Percentiles rank a stretch among this genome's conserved stretches.
Evolutionary conservation across 2,329 filamentous ascomycete species (phyloP).

Genomic region (Claviceps fusiformis): DNA sequence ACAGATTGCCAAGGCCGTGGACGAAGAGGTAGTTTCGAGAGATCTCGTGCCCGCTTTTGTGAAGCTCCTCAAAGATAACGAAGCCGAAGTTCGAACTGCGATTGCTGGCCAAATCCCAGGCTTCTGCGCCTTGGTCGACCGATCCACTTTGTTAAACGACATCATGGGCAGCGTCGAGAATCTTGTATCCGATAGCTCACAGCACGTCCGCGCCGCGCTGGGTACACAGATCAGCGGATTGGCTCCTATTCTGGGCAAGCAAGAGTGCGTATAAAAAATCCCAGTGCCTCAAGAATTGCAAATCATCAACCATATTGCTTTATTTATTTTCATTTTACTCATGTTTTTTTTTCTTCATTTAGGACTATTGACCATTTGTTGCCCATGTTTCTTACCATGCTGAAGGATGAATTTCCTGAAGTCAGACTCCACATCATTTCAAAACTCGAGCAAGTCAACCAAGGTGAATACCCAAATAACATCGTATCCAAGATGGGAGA

Average conservation of each 20-base stretch:
- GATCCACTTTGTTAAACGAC: conserved; percentile 77
- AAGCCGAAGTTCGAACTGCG: conserved; percentile 92
- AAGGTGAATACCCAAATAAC: conserved; percentile 42
- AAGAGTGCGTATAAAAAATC: conserved; percentile 55
- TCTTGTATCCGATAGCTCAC: conserved; percentile 86
- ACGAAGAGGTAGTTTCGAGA: conserved; percentile 87
- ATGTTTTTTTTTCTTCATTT: neutral
- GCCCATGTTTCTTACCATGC: conserved; percentile 98
- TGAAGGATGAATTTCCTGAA: conserved; percentile 98
- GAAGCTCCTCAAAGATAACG: conserved; percentile 93
- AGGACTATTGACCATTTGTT: conserved; percentile 93
- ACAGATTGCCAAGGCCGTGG: conserved; percentile 93
- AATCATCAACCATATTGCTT: neutral
- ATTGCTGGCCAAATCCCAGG: conserved; percentile 96
- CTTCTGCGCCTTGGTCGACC: conserved; percentile 83
- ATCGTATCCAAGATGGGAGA: neutral
- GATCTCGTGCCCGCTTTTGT: conserved; percentile 95
- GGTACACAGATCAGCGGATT: conserved; percentile 95
- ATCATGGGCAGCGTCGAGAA: conserved; percentile 96
- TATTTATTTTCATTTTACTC: neutral
- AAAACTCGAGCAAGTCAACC: conserved; percentile 97
- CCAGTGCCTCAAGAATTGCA: neutral
- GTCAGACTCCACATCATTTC: conserved; percentile 98
- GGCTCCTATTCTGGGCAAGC: conserved; percentile 91
- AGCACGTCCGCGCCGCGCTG: conserved; percentile 89